Evolutionary conservation across 371 early-diverging fungal species (phyloP).

Genomic region (Lichtheimia hyalospora): DNA sequence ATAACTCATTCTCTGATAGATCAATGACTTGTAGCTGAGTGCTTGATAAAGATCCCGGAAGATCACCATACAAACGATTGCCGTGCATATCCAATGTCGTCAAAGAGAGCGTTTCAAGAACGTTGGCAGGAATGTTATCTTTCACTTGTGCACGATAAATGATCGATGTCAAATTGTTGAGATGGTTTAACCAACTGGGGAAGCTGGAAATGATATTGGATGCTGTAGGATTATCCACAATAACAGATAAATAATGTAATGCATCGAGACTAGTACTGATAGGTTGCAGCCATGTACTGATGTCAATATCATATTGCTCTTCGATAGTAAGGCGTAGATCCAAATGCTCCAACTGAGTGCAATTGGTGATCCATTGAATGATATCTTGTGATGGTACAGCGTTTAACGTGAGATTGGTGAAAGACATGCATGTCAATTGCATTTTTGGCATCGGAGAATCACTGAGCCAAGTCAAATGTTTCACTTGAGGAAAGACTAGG

Average conservation of each 20-base stretch:
- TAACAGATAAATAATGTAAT: not conserved
- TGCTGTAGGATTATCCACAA: not conserved
- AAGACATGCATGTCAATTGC: not conserved
- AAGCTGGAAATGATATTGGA: not conserved
- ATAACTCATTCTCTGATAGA: slow-evolving; percentile 3
- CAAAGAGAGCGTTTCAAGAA: not conserved
- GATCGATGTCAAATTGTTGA: not conserved
- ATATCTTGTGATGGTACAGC: not conserved
- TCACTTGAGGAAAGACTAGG: not conserved
- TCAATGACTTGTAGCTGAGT: not conserved
- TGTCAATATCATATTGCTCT: not conserved
- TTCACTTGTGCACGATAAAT: slow-evolving; percentile 5
- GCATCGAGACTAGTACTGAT: not conserved
- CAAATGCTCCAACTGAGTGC: slow-evolving; percentile 3
- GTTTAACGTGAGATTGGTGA: slow-evolving; percentile 5
- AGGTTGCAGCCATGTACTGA: not conserved
- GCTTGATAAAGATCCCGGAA: slow-evolving; percentile 6
- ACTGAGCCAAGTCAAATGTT: not conserved
- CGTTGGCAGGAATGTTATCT: slow-evolving; percentile 3
- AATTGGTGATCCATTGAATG: slow-evolving; percentile 3
- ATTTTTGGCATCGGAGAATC: not conserved
- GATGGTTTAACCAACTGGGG: slow-evolving; percentile 7
- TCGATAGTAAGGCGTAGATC: not conserved
- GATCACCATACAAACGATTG: slow-evolving; percentile 3
- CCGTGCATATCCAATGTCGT: slow-evolving; percentile 1